Evolutionary conservation across 306 rosid species (phyloP), one percentile per base, ranked within the genome.

Genomic region (Nissolia schottii): DNA sequence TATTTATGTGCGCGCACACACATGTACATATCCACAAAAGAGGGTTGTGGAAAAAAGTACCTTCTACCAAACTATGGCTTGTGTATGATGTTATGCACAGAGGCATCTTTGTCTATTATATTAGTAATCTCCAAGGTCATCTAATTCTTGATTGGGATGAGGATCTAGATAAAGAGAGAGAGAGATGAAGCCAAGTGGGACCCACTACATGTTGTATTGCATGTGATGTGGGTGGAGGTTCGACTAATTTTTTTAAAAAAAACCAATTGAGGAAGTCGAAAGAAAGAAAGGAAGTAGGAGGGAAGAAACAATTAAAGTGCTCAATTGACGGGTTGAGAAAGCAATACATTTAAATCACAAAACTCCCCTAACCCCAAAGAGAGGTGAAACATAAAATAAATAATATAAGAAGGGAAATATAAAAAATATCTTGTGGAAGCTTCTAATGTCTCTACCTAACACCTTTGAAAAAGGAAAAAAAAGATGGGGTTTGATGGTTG

Each of bases 391-490:
- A n/a, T 40, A 57, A 57, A 79, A 51, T 70, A 71, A 62, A 19
- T 7, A 22, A n/a, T n/a, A n/a, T n/a, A n/a, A n/a, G n/a, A 8
- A 14, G 28, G 3, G 29, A 18, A 70, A 51, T 40, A n/a, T 49
- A 62, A 55, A 63, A 77, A 79, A 71, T 59, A 67, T 75, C 72
- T 66, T 2, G 48, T 75, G 79, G 87, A 83, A 83, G 84, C 70
- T 83, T 83, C 87, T 76, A 83, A 65, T 75, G 64, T 71, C 50
- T 80, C 84, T 75, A 83, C 87, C 87, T 79, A 83, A 75, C 87
- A 71, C 84, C 69, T 71, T 83, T 79, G 81, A 79, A 83, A 83
- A 79, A 53, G 70, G 31, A 67, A 53, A 71, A 67, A 24, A 25
- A 15, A 1, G 49, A 16, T 12, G 13, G 24, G 55, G 77, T 70